Base-by-base conservation (phyloP, 306 rosid species). In the Oxytropis ochrocephala region DNA sequence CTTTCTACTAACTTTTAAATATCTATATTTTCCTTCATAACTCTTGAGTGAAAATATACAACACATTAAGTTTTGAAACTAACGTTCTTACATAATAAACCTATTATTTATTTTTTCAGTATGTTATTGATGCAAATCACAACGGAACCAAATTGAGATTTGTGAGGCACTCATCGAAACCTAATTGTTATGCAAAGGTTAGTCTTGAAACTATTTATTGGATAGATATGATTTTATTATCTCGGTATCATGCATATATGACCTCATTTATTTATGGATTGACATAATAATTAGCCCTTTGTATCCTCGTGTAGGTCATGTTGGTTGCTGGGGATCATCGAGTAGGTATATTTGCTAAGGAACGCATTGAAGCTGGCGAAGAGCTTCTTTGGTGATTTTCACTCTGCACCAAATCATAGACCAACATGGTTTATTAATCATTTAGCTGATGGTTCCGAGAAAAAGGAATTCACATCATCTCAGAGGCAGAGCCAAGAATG, bases 321-420 rank as follows among this genome's bases (percentile, higher is more conserved):
- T 21, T 86, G 75, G 98, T 92, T 5, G 87, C 84, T 0, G 98
- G 98, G 64, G 96, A 90, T 79, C 88, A 92, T 70, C 78, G 93
- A n/a, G 88, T 92, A 5, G 96, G 89, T 53, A 92, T 90, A 62
- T 92, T 80, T 78, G 91, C 98, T 51, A 85, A 85, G 79, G 86
- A 86, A 75, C 78, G 42, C 58, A 90, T 90, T 21, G 85, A 88
- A 71, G 89, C 93, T 11, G 81, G 96, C 36, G 90, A 83, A 64
- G 96, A 92, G 82, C 82, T 92, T 76, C 88, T 92, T 82, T 92
- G n/a, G 86, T 30, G 90, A 92, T 72, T 92, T 90, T 50, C 61
- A 82, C 38, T 90, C 86, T 50, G 80, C 73, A 6, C 82, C 83
- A 3, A 81, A 88, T 29, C 81, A 76, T 33, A 58, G 24, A 8